Base-by-base conservation (phyloP, 768 basidiomycete genomes). In the Boletus sp. region DNA sequence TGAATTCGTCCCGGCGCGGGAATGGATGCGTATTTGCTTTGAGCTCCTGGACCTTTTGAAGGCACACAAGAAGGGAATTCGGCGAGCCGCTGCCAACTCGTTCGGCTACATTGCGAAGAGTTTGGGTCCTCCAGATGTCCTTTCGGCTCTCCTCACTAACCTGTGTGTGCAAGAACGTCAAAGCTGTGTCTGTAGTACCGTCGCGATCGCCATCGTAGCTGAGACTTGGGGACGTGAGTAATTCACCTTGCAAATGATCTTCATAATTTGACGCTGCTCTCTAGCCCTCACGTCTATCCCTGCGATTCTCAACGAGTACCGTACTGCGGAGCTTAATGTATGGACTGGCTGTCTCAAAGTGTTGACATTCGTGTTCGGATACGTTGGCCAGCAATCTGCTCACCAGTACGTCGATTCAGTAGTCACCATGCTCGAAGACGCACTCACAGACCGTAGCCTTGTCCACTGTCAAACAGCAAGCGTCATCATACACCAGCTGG, bases 1-100 rank as follows among this genome's bases (percentile, higher is more conserved):
- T 20, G 97, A 98, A 74, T 98, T 93, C 59, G 96, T 99, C 0
- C 95, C 97, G 14, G 96, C 97, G 10, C 86, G 97, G 67, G 97
- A 99, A 75, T 98, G 96, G 97, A 99, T 99, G 97, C 89, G 97
- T 69, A 98, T 99, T 69, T 98, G 97, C 71, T 98, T 99, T 74
- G 97, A 99, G 70, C 77, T 99, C 35, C 83, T 99, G 49, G 97
- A 98, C 68, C 80, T 99, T 28, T 82, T 98, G 66, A 98, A 98
- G 72, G 97, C 97, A 9, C 97, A 99, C 78, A 99, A 99, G 79
- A 98, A 98, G 75, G 96, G 91, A 42, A 99, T 98, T 68, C 90
- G 97, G 52, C 92, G 96, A 69, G 97, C 96, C 1, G 96, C 97
- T 20, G 97, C 98, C 76, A 98, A 99, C 78, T 97, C 96, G 1